A percentile compares a stretch with the other conserved stretches of the same genome.
These are phyloP conservation scores for Heterobasidion occidentale DNA, from an alignment of 1,284 basidiomycete species.

Conservation along the genomic window DNA sequence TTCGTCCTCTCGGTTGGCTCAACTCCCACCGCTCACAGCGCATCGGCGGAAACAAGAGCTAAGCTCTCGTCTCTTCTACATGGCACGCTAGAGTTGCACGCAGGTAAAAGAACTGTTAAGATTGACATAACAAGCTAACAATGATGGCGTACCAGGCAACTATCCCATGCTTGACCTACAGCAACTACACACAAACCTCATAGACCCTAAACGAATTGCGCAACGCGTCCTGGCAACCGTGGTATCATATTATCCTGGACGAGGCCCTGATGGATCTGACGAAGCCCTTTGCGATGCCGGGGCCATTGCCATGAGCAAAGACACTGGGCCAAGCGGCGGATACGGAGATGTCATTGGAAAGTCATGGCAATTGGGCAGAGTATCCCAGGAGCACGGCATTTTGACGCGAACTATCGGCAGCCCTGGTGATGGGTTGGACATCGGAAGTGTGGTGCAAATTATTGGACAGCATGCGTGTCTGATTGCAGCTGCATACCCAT, in stretches of 20 bases:
- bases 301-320: constrained; percentile 80
- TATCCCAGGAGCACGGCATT: constrained; percentile 81
- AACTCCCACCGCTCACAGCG: constrained; percentile 81
- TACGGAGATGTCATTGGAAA: constrained; percentile 66
- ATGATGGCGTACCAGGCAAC: constrained; percentile 42
- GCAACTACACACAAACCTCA: constrained; percentile 68
- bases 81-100: constrained; percentile 67
- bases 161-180: constrained; percentile 84
- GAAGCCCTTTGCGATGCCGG: constrained; percentile 81
- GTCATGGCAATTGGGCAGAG: constrained; percentile 65
- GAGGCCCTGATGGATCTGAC: constrained; percentile 52
- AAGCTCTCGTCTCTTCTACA: constrained; percentile 41
- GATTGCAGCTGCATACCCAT: constrained; percentile 68
- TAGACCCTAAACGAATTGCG: constrained; percentile 50
- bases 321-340: constrained; percentile 64
- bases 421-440: constrained; percentile 20
- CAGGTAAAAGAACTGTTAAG: constrained; percentile 32
- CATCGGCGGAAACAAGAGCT: constrained; percentile 42
- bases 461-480: constrained; percentile 76
- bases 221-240: constrained; percentile 68
- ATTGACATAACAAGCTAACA: neutral
- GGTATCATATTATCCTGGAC: constrained; percentile 68
- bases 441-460: constrained; percentile 55
- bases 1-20: constrained; percentile 78
- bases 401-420: constrained; percentile 33